Evolutionary conservation across 2,329 filamentous ascomycete species (phyloP).

Genomic region (Xylariaceae sp.): DNA sequence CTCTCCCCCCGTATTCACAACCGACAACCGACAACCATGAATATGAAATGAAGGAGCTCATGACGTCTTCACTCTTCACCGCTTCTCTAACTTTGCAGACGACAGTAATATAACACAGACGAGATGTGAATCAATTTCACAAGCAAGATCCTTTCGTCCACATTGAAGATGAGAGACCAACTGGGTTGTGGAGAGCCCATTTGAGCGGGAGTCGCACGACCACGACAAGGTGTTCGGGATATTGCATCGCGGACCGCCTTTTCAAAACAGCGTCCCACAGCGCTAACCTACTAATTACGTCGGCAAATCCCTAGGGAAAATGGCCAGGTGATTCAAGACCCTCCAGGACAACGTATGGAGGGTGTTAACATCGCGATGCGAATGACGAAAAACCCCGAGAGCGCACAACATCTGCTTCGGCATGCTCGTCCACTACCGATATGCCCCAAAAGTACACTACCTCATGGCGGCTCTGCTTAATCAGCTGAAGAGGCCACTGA

Average conservation of each 20-base stretch:
- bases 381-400: conserved; percentile 4
- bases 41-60: too few species aligned
- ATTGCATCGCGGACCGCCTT: conserved; percentile 12
- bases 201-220: not conserved
- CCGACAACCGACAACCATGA: too few species aligned
- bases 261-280: conserved; percentile 10
- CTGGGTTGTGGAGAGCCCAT: not conserved
- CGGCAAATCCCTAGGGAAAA: conserved; percentile 5
- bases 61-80: not conserved
- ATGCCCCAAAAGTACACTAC: not conserved
- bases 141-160: conserved; percentile 1
- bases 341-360: not conserved
- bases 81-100: not conserved
- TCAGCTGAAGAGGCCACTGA: not conserved
- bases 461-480: not conserved
- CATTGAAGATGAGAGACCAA: not conserved
- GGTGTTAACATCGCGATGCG: conserved; percentile 6
- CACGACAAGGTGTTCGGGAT: conserved; percentile 7
- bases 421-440: not conserved
- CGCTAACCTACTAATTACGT: conserved; percentile 1
- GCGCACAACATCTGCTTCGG: conserved; percentile 3
- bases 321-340: conserved; percentile 1
- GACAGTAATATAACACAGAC: not conserved
- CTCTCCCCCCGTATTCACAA: too few species aligned
- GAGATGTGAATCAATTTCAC: conserved; percentile 1